Conservation (phyloP, 192 early-diverging fungal species). For the Entomortierella chlamydospora region DNA sequence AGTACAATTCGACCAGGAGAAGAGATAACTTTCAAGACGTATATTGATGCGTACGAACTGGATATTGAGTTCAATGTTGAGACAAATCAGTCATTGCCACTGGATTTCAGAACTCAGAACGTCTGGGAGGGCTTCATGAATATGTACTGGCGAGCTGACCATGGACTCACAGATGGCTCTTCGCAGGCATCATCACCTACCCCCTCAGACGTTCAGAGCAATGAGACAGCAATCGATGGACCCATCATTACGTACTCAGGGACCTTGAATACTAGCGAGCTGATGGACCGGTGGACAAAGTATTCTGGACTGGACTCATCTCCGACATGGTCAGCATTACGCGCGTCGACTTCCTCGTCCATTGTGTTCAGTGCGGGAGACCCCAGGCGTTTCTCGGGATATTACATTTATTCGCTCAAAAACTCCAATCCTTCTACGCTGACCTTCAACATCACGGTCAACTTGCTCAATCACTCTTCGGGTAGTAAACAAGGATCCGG, state of each 20-base stretch:
- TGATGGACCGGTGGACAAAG: slow-evolving; percentile 25
- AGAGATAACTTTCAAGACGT: slow-evolving; percentile 37
- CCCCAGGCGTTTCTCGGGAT: slow-evolving; percentile 50
- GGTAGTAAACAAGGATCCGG: neutral
- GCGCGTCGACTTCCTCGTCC: neutral
- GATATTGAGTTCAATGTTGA: slow-evolving; percentile 37
- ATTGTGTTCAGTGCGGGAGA: slow-evolving; percentile 26
- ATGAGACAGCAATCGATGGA: neutral
- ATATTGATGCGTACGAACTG: slow-evolving; percentile 23
- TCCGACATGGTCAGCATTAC: slow-evolving; percentile 23
- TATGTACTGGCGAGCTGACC: slow-evolving; percentile 50
- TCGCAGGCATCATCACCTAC: slow-evolving; percentile 26
- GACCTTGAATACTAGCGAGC: slow-evolving; percentile 15
- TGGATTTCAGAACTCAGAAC: slow-evolving; percentile 33
- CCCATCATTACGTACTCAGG: slow-evolving; percentile 23
- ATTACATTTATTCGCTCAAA: slow-evolving; percentile 46
- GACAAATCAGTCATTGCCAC: neutral
- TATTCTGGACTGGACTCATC: slow-evolving; percentile 39
- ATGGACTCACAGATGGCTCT: slow-evolving; percentile 34
- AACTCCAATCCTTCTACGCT: slow-evolving; percentile 7
- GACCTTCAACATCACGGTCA: slow-evolving; percentile 25
- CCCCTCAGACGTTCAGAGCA: slow-evolving; percentile 1
- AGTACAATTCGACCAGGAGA: slow-evolving; percentile 15
- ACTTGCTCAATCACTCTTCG: neutral
- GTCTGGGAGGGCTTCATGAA: slow-evolving; percentile 56